Evolutionary conservation across 768 basidiomycete genomes (phyloP), one percentile per base, ranked within the genome.

Genomic region (Pleurotus platypus): DNA sequence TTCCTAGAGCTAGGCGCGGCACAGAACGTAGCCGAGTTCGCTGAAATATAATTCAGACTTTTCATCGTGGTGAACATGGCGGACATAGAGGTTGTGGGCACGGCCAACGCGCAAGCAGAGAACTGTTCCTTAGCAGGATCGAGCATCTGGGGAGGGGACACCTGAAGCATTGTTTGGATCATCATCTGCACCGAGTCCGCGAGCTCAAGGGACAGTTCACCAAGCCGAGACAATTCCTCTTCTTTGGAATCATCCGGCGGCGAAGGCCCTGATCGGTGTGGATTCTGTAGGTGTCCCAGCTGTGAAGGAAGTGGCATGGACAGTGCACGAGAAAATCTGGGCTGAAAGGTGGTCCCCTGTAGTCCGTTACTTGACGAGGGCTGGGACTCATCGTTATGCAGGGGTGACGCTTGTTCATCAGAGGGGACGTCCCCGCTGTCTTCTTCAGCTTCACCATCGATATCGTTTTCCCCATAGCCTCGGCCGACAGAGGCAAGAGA

Each of bases 41-140:
- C 91, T 4, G 92, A 92, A 61, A 97, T 83, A 66, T 91, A 96
- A 68, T 96, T 96, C 61, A 98, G 82, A 62, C 89, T 90, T 73
- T 94, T 93, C 91, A 97, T 92, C 39, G 88, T 82, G 15, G 91
- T 92, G 68, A 97, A 83, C 69, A 98, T 79, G 39, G 92, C 91
- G 15, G 91, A 90, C 71, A 98, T 80, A 61, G 89, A 92, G 5
- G 93, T 83, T 0, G 90, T 90, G 8, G 94, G 95, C 45, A 97
- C 83, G 38, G 91, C 86, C 22, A 98, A 71, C 1, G 93, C 83
- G 69, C 92, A 96, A 22, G 92, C 89, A 1, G 94, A 89, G 66
- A 94, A 90, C 67, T 94, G 94, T 66, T 98, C 94, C 69, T 91
- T 95, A 2, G 89, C 87, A n/a, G 90, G 85, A 67, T 97, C 94